These are phyloP conservation scores for Phaeosphaeriaceae sp. DNA, from an alignment of 2,329 filamentous ascomycete species.

Conservation along the genomic window DNA sequence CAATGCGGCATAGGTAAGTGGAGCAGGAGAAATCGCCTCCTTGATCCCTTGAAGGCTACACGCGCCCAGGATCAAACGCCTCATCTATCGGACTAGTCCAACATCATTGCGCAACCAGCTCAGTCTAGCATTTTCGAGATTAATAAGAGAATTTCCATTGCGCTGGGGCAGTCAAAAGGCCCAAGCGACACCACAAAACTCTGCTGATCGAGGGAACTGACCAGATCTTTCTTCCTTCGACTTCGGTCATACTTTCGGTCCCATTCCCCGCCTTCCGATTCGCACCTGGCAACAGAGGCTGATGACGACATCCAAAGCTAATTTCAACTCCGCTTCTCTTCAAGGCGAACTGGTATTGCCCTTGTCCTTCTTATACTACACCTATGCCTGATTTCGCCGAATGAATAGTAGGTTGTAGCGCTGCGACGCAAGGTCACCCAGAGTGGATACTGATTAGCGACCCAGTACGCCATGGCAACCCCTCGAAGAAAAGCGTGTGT, in stretches of 20 bases:
- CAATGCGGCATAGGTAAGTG: conserved; percentile 12
- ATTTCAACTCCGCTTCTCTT: conserved; percentile 22
- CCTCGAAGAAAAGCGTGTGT: conserved; percentile 47
- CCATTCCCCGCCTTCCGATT: conserved; percentile 42
- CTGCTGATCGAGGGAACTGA: conserved; percentile 12
- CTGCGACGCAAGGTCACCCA: conserved; percentile 22
- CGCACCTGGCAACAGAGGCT: conserved; percentile 32
- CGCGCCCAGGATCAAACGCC: conserved; percentile 24
- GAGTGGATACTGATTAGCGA: conserved; percentile 29
- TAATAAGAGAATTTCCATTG: conserved; percentile 26
- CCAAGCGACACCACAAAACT: background rate
- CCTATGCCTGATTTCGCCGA: conserved; percentile 36
- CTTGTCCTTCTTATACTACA: conserved; percentile 18
- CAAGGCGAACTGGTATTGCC: conserved; percentile 17
- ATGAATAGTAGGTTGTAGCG: conserved; percentile 27
- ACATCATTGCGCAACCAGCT: conserved; percentile 11
- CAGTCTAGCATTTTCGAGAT: conserved; percentile 20
- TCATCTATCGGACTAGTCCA: conserved; percentile 21
- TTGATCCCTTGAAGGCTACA: background rate
- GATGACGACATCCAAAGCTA: conserved; percentile 44
- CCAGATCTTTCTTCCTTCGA: conserved; percentile 22
- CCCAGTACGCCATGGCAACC: conserved; percentile 38
- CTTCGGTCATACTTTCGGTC: conserved; percentile 36
- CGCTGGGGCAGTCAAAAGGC: background rate
- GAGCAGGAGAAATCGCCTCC: conserved; percentile 26